These are phyloP conservation scores for Spongispora temasekensis DNA, from an alignment of 1,284 basidiomycete species.

Conservation along the genomic window DNA sequence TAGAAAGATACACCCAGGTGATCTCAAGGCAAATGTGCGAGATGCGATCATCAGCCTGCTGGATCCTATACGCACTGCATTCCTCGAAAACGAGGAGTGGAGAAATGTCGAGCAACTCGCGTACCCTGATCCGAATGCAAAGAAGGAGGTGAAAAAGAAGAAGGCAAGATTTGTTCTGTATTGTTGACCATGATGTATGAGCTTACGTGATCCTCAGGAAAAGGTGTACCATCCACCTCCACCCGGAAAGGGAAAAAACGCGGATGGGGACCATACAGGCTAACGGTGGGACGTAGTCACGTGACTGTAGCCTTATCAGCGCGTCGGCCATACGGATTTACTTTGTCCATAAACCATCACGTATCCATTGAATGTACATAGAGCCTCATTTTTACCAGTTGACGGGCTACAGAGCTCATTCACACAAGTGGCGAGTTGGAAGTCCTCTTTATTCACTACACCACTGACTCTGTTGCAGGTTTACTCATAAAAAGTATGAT, in stretches of 20 bases:
- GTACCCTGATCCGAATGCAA: background rate
- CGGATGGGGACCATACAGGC: background rate
- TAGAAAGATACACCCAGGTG: background rate
- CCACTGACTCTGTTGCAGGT: slow-evolving; percentile 21
- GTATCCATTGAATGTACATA: slow-evolving; percentile 8
- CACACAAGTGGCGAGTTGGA: slow-evolving; percentile 27
- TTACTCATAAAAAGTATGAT: slow-evolving; percentile 24
- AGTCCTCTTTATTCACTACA: background rate
- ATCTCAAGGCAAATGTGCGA: background rate
- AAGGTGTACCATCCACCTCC: slow-evolving; percentile 1
- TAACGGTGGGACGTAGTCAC: background rate
- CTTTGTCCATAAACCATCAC: background rate
- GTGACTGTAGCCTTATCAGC: background rate
- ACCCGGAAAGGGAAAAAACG: background rate
- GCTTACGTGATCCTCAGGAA: background rate
- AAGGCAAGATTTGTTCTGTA: background rate
- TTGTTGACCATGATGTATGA: background rate
- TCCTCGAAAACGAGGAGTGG: background rate
- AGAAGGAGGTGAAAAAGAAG: background rate
- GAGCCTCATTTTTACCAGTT: slow-evolving; percentile 31
- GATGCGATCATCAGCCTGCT: background rate
- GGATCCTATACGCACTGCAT: background rate
- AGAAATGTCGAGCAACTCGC: background rate
- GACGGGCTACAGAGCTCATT: slow-evolving; percentile 31
- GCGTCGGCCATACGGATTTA: background rate